phyloP scores from a whole-genome alignment of 2,329 filamentous ascomycete genomes.

The Clarireedia homoeocarpa region DNA sequence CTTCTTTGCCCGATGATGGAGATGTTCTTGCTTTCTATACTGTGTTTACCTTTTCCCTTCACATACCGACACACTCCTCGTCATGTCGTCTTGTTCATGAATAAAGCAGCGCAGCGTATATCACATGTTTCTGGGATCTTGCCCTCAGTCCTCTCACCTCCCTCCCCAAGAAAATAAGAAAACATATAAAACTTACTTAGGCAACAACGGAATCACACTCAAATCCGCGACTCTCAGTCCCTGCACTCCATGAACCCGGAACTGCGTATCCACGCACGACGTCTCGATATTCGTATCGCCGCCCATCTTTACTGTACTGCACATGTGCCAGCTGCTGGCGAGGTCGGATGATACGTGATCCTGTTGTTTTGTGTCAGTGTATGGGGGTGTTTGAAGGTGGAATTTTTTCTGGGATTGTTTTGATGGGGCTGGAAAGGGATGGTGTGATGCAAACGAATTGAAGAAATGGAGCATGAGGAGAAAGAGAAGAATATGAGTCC shows the following conservation, averaged over 20 bases:
- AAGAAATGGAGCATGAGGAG: too few relatives aligned
- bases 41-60: too few relatives aligned
- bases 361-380: neutral
- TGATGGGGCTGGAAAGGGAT: neutral
- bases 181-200: conserved; percentile 31
- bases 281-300: conserved; percentile 29
- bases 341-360: neutral
- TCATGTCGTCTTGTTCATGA: too few relatives aligned
- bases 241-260: conserved; percentile 40
- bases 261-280: conserved; percentile 42
- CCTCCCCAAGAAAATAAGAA: neutral
- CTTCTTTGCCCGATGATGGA: too few relatives aligned
- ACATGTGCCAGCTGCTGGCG: conserved; percentile 2
- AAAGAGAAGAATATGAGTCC: too few relatives aligned
- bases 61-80: too few relatives aligned
- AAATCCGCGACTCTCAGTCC: conserved; percentile 44
- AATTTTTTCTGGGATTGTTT: too few relatives aligned
- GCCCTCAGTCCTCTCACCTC: neutral
- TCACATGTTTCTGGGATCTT: too few relatives aligned
- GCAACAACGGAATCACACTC: conserved; percentile 43
- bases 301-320: neutral
- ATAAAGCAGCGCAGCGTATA: too few relatives aligned
- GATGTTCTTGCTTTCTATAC: too few relatives aligned
- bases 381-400: neutral
- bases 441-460: too few relatives aligned